Evolutionary conservation across 108 stramenopile genomes (phyloP), one percentile per base, ranked within the genome.

Genomic region (Pseudonitzschia multistriata): DNA sequence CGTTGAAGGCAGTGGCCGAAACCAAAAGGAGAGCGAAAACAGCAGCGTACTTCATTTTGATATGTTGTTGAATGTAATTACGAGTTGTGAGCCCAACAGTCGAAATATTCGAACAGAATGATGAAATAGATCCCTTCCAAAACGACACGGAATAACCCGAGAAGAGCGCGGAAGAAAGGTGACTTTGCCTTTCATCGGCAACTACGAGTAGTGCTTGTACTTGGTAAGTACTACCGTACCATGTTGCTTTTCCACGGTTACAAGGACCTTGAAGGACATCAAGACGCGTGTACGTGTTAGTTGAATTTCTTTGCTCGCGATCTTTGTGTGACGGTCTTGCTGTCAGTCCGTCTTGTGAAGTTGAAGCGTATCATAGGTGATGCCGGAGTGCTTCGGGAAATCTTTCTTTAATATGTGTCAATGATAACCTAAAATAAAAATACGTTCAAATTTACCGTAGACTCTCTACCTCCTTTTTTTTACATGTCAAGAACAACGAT

Each of bases 21-120:
- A 66, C 79, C 78, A 79, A 74, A 35, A 79, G 61, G 17, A 80
- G 64, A 49, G 74, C 61, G 49, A 80, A 40, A 56, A 80, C 71
- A 36, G 74, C 55, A 47, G 74, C 74, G 50, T 54, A 45, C 74
- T 77, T 77, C 76, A 77, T 77, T 66, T 49, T 8, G 45, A 35
- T 36, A n/a, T 30, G 54, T 30, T 55, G 7, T 55, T 55, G 14
- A 2, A 19, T 48, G 15, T 0, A 30, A 55, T 28, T 55, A 25
- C 17, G 29, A 55, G 22, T 3, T 27, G 54, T 25, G 54, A 27
- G 47, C 47, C 19, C 29, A 5, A 10, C 13, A n/a, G 27, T n/a
- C 14, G 29, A 14, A 55, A 55, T 28, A 55, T 25, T 55, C 29
- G 0, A 55, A 55, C 14, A 13, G 22, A n/a, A 55, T 27, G 54